Conservation (phyloP, 352 stramenopile species). For the Pythium aquatile region DNA sequence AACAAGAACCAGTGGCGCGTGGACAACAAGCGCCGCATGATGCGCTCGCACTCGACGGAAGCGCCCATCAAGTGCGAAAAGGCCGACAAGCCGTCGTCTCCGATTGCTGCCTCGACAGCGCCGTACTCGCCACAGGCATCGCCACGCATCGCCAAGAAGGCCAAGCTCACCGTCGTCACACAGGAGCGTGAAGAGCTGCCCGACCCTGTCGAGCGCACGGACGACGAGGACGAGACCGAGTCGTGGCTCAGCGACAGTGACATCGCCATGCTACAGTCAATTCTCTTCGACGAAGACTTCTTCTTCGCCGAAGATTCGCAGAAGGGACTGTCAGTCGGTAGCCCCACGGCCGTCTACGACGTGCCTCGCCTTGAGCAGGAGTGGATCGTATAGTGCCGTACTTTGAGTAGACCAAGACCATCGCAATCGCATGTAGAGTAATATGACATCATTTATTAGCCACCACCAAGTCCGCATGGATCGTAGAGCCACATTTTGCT, state of each 20-base stretch:
- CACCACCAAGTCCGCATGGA: not conserved
- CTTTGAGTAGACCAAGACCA: not conserved
- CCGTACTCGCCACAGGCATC: conserved; percentile 14
- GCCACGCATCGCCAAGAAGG: conserved; percentile 14
- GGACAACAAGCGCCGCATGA: conserved; percentile 48
- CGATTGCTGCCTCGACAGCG: not conserved
- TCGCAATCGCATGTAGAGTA: conserved; percentile 15
- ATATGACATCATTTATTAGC: conserved; percentile 21
- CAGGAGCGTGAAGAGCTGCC: conserved; percentile 5
- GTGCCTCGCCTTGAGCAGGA: conserved; percentile 15
- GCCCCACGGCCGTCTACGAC: conserved; percentile 19
- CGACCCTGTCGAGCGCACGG: conserved; percentile 12
- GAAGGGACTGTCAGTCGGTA: conserved; percentile 10
- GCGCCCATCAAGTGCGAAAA: not conserved
- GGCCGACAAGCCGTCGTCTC: conserved; percentile 4
- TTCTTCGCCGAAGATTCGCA: conserved; percentile 6
- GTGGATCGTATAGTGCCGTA: conserved; percentile 9
- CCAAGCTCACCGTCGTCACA: conserved; percentile 4
- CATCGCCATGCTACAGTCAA: conserved; percentile 20
- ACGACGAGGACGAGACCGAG: conserved; percentile 7
- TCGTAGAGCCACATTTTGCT: no score
- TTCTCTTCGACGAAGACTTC: conserved; percentile 21
- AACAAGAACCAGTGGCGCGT: conserved; percentile 76
- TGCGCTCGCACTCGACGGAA: not conserved
- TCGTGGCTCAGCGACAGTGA: conserved; percentile 22